Evolutionary conservation across 2,329 filamentous ascomycete genomes (phyloP).

Genomic region (Claviceps pazoutovae): DNA sequence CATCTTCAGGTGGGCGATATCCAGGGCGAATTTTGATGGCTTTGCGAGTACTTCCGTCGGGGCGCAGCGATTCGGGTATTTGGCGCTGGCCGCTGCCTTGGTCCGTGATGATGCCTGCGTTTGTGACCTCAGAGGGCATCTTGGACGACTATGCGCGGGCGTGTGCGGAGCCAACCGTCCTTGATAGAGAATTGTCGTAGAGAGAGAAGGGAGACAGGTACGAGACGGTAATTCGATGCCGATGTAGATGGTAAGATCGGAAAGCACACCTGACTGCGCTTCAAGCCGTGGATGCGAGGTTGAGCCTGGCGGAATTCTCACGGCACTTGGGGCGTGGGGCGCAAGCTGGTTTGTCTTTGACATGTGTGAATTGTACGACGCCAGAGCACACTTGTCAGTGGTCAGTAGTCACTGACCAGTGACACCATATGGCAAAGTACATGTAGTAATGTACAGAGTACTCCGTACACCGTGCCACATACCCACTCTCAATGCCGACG

Average conservation of each 20-base stretch:
- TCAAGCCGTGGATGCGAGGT: not conserved
- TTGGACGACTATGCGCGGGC: slow-evolving; percentile 3
- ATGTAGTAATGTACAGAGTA: no score
- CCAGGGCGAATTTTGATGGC: slow-evolving; percentile 91
- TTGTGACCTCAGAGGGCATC: slow-evolving; percentile 39
- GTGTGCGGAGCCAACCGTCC: not conserved
- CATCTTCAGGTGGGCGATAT: slow-evolving; percentile 87
- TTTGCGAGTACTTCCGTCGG: slow-evolving; percentile 83
- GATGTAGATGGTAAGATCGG: not conserved
- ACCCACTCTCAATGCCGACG: not conserved
- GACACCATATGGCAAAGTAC: no score
- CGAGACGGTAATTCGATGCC: not conserved
- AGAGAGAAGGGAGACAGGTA: no score
- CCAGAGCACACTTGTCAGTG: no score
- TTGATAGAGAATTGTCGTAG: not conserved
- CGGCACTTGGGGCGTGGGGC: not conserved
- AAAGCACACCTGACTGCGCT: not conserved
- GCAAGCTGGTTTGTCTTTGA: not conserved
- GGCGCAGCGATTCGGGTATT: slow-evolving; percentile 73
- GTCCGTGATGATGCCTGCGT: slow-evolving; percentile 65
- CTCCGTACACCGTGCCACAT: not conserved
- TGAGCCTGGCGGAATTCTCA: not conserved
- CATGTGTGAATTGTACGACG: no score
- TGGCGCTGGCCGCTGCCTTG: slow-evolving; percentile 64
- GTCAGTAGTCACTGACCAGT: no score